Evolutionary conservation across 768 basidiomycete species (phyloP).

Genomic region (Clitopilus hobsonii): DNA sequence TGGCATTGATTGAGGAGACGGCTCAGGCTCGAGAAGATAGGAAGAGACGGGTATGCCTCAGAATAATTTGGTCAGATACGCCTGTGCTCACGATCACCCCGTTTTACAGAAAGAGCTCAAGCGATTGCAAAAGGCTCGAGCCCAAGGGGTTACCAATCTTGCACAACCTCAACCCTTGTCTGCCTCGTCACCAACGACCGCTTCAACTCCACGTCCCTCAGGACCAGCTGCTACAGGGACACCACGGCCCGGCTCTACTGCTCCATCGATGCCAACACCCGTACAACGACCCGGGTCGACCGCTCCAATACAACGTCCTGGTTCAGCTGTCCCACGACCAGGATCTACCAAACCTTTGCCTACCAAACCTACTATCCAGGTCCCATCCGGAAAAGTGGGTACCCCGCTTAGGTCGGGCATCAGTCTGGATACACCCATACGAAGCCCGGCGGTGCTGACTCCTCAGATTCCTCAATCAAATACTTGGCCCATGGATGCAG

Average conservation of each 20-base stretch:
- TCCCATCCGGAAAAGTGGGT: slow-evolving; percentile 13
- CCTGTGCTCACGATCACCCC: not conserved
- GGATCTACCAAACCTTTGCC: slow-evolving; percentile 13
- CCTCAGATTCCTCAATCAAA: slow-evolving; percentile 20
- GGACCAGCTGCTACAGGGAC: slow-evolving; percentile 12
- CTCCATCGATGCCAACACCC: slow-evolving; percentile 16
- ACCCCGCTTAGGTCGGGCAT: slow-evolving; percentile 12
- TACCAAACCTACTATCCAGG: slow-evolving; percentile 15
- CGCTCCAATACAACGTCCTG: slow-evolving; percentile 19
- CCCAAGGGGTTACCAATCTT: slow-evolving; percentile 16
- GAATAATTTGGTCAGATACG: not conserved
- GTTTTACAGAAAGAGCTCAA: slow-evolving; percentile 63
- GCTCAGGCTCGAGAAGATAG: slow-evolving; percentile 75
- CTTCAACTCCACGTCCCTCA: slow-evolving; percentile 21
- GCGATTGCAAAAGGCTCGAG: slow-evolving; percentile 57
- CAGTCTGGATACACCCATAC: slow-evolving; percentile 16
- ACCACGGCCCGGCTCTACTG: slow-evolving; percentile 29
- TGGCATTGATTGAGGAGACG: slow-evolving; percentile 56
- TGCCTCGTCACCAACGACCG: slow-evolving; percentile 25
- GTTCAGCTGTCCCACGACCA: slow-evolving; percentile 17
- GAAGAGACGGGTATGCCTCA: slow-evolving; percentile 62
- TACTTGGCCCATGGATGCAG: slow-evolving; percentile 7
- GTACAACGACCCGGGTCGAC: slow-evolving; percentile 17
- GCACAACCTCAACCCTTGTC: slow-evolving; percentile 26
- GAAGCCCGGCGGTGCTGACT: slow-evolving; percentile 23